phyloP scores from a whole-genome alignment of 2,329 filamentous ascomycete species.

The Fusarium ramigenum region DNA sequence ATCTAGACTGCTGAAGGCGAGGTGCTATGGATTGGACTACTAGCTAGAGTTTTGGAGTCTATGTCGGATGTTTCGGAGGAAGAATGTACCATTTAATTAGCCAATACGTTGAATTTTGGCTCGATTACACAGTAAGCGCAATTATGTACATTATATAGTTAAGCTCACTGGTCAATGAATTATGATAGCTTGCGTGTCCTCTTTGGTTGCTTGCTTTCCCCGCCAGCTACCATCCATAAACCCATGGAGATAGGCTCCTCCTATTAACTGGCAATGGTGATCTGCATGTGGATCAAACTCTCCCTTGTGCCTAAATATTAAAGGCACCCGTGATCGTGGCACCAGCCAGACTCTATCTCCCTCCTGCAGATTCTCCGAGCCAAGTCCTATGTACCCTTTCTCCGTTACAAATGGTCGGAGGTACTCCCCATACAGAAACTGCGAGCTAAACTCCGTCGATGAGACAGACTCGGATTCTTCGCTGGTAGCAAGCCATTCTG shows the following conservation, averaged over 20 bases:
- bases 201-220: neutral
- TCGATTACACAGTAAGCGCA: too few species aligned
- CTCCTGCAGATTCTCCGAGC: neutral
- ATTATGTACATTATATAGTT: neutral
- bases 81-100: fast-evolving
- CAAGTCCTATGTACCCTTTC: neutral
- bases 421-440: neutral
- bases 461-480: neutral
- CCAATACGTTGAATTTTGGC: fast-evolving
- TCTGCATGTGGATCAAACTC: neutral
- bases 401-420: neutral
- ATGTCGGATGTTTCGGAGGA: neutral
- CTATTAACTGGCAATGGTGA: neutral
- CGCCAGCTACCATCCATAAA: neutral
- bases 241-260: neutral
- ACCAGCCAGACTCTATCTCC: neutral
- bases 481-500: neutral
- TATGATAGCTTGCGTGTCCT: neutral
- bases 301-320: neutral
- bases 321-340: neutral
- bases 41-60: neutral
- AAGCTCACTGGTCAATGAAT: neutral
- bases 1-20: too few species aligned
- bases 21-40: too few species aligned
- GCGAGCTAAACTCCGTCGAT: neutral